Percentiles rank a stretch among this genome's conserved stretches.
Evolutionary conservation across 2,329 filamentous ascomycete species (phyloP).

Genomic region (Fusarium heterosporum): DNA sequence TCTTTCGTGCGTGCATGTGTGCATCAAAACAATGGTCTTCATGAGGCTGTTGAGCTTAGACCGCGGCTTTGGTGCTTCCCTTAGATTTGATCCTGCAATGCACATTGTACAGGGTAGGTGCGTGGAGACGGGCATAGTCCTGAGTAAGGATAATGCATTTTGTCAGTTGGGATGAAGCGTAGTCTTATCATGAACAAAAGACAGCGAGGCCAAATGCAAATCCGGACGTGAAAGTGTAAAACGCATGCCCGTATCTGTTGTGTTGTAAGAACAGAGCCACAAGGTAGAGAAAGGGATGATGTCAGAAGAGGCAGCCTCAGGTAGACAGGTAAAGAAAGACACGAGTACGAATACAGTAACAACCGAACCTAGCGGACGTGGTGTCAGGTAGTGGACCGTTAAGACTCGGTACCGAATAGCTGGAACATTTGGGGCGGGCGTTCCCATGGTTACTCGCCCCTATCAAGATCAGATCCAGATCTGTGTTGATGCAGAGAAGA

Average conservation of each 20-base stretch:
- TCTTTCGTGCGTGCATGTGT: neutral
- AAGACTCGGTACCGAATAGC: slow-evolving; percentile 28
- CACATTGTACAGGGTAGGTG: neutral
- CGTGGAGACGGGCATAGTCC: neutral
- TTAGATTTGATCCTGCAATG: neutral
- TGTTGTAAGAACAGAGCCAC: neutral
- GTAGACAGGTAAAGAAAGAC: neutral
- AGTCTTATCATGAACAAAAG: neutral
- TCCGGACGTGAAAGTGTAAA: neutral
- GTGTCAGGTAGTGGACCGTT: neutral
- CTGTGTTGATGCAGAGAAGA: slow-evolving; percentile 6
- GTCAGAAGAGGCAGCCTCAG: neutral
- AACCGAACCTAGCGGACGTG: neutral
- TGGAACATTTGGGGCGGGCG: slow-evolving; percentile 27
- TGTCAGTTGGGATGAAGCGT: slow-evolving; percentile 2
- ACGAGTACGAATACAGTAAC: neutral
- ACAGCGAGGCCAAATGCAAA: slow-evolving; percentile 5
- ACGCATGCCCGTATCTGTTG: neutral
- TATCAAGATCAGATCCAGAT: slow-evolving; percentile 18
- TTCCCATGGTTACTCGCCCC: slow-evolving; percentile 19
- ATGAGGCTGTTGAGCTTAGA: neutral
- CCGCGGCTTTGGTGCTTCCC: too few species aligned
- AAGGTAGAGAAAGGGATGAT: neutral
- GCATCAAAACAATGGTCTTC: neutral
- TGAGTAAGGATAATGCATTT: neutral